Base-by-base conservation (phyloP, 2,329 filamentous ascomycete species). In the Fusarium sambucinum region DNA sequence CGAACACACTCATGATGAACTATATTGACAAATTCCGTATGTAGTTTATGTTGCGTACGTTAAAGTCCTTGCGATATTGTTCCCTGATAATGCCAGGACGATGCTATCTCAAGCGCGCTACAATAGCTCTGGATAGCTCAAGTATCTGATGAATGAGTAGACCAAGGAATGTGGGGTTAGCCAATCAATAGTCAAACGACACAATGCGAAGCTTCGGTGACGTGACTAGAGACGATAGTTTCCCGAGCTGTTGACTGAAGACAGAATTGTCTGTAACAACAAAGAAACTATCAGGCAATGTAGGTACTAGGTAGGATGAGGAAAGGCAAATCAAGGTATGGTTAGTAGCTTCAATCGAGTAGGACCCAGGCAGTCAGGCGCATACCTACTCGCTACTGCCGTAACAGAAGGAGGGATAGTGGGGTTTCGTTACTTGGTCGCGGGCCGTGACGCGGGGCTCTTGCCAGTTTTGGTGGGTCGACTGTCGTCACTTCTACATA, bases 1-100 rank as follows among this genome's bases (percentile, higher is more conserved):
- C 75, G 48, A 77, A 77, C 76, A 77, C 76, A 61, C 41, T 62
- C 66, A 44, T 55, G 16, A 14, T 21, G 47, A 37, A 47, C 29
- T 44, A 47, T 42, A 16, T 50, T 51, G 17, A 8, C 6, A 30
- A 19, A 33, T 6, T 6, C 23, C 23, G 25, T 25, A n/a, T 19
- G 16, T 16, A 17, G 27, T n/a, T 5, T 32, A 9, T 33, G 21
- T 23, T 19, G 33, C 5, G 35, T 21, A 38, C 16, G n/a, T 6
- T 25, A 44, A 16, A 13, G 14, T 17, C 9, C 33, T 38, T 38
- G 57, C 27, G 52, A 55, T 37, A 62, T 23, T 30, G 47, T 21
- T 33, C 35, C 50, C 33, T 30, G 11, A 33, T 32, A 40, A 21
- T 45, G 29, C 35, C 32, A 38, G 33, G 52, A 59, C 63, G 63